phyloP scores from a whole-genome alignment of 805 yeast species.

The Candida tammaniensis region DNA sequence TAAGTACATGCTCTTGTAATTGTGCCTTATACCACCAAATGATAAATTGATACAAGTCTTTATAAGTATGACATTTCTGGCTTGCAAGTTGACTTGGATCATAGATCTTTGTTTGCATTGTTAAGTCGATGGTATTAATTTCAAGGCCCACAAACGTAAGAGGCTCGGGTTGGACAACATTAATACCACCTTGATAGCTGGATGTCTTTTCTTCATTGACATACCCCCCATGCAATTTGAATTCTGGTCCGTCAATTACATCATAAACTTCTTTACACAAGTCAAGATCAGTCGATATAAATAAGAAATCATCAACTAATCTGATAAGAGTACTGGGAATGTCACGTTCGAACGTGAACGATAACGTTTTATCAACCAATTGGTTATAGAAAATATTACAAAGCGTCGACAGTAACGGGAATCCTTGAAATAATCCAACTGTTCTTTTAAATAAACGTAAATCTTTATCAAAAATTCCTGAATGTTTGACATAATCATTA shows the following conservation, averaged over 20 bases:
- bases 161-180: neutral
- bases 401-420: constrained; percentile 67
- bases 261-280: constrained; percentile 18
- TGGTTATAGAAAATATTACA: constrained; percentile 73
- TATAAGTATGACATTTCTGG: constrained; percentile 7
- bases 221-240: constrained; percentile 32
- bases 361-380: constrained; percentile 42
- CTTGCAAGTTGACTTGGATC: constrained; percentile 8
- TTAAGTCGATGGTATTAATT: constrained; percentile 14
- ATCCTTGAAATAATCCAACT: constrained; percentile 82
- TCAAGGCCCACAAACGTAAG: constrained; percentile 31
- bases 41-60: constrained; percentile 18
- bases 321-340: constrained; percentile 43
- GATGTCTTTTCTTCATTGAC: constrained; percentile 30
- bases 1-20: constrained; percentile 15
- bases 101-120: constrained; percentile 2
- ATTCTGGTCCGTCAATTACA: constrained; percentile 17
- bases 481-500: constrained; percentile 50
- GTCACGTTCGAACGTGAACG: constrained; percentile 9
- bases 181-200: constrained; percentile 14
- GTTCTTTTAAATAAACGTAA: constrained; percentile 38
- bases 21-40: constrained; percentile 20
- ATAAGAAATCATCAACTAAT: constrained; percentile 81
- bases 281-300: constrained; percentile 48
- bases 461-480: constrained; percentile 44